A percentile compares a stretch with the other conserved stretches of the same genome.
These are phyloP conservation scores for Hanseniaspora opuntiae DNA, from an alignment of 805 yeast species.

Conservation along the genomic window DNA sequence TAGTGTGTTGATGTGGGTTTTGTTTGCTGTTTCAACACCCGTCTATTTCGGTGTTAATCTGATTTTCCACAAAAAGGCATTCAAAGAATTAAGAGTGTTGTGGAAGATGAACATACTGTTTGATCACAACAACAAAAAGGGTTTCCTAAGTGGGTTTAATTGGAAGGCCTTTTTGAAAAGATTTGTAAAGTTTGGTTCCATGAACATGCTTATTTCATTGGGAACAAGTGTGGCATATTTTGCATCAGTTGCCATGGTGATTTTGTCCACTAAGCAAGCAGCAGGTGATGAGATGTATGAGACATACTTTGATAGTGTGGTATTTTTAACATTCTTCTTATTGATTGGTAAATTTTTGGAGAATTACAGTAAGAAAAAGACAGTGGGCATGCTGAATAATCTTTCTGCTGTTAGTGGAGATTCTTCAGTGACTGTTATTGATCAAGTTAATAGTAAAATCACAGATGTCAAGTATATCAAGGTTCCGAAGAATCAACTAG, in stretches of 20 bases:
- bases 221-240: constrained; percentile 65
- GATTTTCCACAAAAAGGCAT: constrained; percentile 54
- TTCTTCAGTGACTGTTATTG: constrained; percentile 20
- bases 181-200: constrained; percentile 58
- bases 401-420: constrained; percentile 30
- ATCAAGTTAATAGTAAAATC: constrained; percentile 12
- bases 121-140: constrained; percentile 28
- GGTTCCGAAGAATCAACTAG: constrained; percentile 34
- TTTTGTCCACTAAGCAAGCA: constrained; percentile 28
- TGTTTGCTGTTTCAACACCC: constrained; percentile 54
- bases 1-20: constrained; percentile 49
- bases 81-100: constrained; percentile 42
- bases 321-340: constrained; percentile 57
- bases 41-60: constrained; percentile 65
- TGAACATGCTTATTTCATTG: constrained; percentile 57
- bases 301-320: constrained; percentile 68
- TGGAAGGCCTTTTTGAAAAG: constrained; percentile 26
- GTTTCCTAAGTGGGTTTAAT: constrained; percentile 7
- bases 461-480: constrained; percentile 15
- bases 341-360: constrained; percentile 60
- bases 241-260: constrained; percentile 43
- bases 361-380: constrained; percentile 49
- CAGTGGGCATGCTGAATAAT: constrained; percentile 49
- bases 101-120: constrained; percentile 28
- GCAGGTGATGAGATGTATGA: constrained; percentile 35